Conservation (phyloP, 768 basidiomycete genomes). For the Russula olivacea region DNA sequence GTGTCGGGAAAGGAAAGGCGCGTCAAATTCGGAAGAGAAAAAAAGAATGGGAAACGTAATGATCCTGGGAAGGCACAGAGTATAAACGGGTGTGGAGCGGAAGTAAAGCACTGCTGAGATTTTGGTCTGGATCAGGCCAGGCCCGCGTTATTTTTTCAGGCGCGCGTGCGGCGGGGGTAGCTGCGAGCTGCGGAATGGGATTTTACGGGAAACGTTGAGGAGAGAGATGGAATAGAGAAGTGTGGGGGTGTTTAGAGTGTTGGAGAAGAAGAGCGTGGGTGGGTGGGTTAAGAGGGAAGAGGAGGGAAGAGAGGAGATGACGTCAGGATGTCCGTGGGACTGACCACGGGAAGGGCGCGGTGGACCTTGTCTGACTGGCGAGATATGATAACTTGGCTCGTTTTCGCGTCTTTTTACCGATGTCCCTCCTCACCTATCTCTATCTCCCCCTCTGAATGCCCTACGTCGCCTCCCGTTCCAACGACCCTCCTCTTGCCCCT, state of each 20-base stretch:
- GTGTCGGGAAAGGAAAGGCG: slow-evolving; percentile 16
- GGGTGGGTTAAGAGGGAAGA: neutral
- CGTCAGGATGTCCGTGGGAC: slow-evolving; percentile 6
- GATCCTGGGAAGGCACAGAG: slow-evolving; percentile 14
- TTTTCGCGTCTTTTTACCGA: neutral
- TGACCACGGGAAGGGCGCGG: neutral
- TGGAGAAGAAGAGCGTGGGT: neutral
- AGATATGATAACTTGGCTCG: slow-evolving; percentile 15
- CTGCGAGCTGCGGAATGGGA: neutral
- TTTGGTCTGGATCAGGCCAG: slow-evolving; percentile 7
- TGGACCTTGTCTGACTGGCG: neutral
- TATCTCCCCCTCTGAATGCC: slow-evolving; percentile 20
- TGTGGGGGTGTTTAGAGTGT: neutral
- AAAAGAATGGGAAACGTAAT: slow-evolving; percentile 21
- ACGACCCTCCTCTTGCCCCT: slow-evolving; percentile 21
- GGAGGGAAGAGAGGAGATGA: neutral
- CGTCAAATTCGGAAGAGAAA: slow-evolving; percentile 11
- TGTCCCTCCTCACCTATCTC: slow-evolving; percentile 1
- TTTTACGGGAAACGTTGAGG: neutral
- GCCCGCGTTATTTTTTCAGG: neutral
- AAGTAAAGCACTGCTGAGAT: neutral
- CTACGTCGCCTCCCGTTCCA: slow-evolving; percentile 24
- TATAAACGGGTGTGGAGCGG: slow-evolving; percentile 16
- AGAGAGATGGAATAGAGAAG: neutral
- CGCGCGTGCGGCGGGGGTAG: neutral